phyloP scores from a whole-genome alignment of 208 protist genomes.

The Leishmania guyanensis region DNA sequence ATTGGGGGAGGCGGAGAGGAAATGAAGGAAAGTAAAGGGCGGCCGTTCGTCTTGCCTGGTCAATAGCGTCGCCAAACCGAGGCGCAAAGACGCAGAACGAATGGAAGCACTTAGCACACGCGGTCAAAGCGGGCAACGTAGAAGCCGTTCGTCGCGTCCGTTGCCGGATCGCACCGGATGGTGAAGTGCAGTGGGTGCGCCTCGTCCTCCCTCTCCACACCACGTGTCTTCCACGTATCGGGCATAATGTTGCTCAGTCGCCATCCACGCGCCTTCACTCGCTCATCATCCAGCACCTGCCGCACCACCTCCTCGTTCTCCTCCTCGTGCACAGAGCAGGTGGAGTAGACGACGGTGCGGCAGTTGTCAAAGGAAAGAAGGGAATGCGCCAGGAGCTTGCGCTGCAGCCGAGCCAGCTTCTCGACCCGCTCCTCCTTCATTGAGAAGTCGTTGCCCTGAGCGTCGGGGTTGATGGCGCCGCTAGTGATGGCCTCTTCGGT shows the following conservation, averaged over 20 bases:
- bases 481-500: constrained; percentile 8
- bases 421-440: constrained; percentile 71
- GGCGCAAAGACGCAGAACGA: background rate
- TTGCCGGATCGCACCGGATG: constrained; percentile 79
- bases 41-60: background rate
- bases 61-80: background rate
- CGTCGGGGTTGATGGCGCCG: constrained; percentile 40
- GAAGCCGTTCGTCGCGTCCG: constrained; percentile 85
- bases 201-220: constrained; percentile 24
- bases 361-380: constrained; percentile 89
- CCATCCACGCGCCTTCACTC: constrained; percentile 79
- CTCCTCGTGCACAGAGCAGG: constrained; percentile 88
- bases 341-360: constrained; percentile 91
- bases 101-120: constrained; percentile 4
- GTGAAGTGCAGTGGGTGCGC: constrained; percentile 70
- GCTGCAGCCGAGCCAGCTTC: constrained; percentile 82
- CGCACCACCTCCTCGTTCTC: constrained; percentile 92
- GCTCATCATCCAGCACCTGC: constrained; percentile 71
- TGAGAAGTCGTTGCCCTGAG: constrained; percentile 48
- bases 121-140: constrained; percentile 89
- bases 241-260: constrained; percentile 87
- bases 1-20: background rate
- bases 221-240: constrained; percentile 55
- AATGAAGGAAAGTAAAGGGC: background rate
- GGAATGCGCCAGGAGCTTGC: constrained; percentile 86